Evolutionary conservation across 148 eudicot genomes (phyloP), one percentile per base, ranked within the genome.

Genomic region (Rhododendron williamsianum): DNA sequence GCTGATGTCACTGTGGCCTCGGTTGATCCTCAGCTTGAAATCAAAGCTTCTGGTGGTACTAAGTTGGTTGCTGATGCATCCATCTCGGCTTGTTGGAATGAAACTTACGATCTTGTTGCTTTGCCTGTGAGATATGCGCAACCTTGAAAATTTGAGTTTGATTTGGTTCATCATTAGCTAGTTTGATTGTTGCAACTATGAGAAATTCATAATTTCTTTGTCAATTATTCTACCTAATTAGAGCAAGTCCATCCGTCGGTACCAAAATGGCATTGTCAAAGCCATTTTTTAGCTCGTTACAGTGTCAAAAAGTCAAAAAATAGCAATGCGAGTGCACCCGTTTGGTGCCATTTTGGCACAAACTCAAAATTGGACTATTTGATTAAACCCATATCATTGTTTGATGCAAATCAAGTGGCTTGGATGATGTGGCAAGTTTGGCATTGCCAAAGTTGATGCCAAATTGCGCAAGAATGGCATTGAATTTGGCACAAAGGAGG

Each of bases 1-100:
- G 98, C 98, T 5, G 85, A 88, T 69, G 99, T 97, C 81, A 91
- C 95, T 8, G 88, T 97, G 51, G 99, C 98, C 2, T 96, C 99
- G 4, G 98, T 97, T 49, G 98, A 97, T 90, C 89, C 92, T 27
- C 91, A 93, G 90, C 93, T 95, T 58, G 93, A 94, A 89, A 90
- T 97, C 49, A 91, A 93, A 89, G 92, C 94, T 84, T 94, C 91
- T 87, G 89, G 94, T 76, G 94, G 98, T 73, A 91, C 92, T 67
- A 93, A 89, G 87, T 90, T 97, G 76, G 91, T 97, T 89, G 99
- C 98, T 82, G 98, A 97, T 87, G 86, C 88, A 54, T 90, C 84
- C 63, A 93, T 97, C 79, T 84, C 88, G 23, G 87, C 89, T 46
- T 95, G 99, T 89, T 88, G 90, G 23, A 81, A 90, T 77, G 91